Conservation (phyloP, 2,329 filamentous ascomycete species). For the Xylaria digitata region DNA sequence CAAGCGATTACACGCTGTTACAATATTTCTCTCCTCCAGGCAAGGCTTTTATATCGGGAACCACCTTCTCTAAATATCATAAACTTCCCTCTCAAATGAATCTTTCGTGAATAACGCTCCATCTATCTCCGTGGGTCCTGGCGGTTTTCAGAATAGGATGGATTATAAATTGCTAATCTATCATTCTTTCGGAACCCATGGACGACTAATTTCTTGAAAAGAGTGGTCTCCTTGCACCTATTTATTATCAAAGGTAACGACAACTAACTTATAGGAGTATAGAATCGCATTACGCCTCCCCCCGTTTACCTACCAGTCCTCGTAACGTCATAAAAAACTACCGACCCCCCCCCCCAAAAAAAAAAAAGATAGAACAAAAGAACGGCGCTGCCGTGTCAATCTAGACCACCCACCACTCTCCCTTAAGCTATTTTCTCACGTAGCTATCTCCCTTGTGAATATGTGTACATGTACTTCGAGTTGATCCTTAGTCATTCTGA, state of each 20-base stretch:
- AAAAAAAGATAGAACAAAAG: not conserved
- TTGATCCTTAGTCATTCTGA: not conserved
- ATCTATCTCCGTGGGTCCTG: no score
- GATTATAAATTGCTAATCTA: no score
- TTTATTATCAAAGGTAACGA: not conserved
- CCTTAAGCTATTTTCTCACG: not conserved
- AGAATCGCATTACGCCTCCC: not conserved
- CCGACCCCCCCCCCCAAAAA: no score
- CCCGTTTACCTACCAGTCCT: not conserved
- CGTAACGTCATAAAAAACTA: slow-evolving; percentile 6
- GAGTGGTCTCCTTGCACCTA: not conserved
- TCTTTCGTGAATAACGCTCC: not conserved
- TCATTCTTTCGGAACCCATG: not conserved
- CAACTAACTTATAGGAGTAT: not conserved
- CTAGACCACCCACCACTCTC: not conserved
- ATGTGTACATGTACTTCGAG: not conserved
- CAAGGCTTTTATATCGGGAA: no score
- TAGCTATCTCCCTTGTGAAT: not conserved
- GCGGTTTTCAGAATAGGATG: no score
- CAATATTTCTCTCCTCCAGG: not conserved
- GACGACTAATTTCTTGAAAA: not conserved
- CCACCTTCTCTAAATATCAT: no score
- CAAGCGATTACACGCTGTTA: not conserved
- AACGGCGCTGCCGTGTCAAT: not conserved
- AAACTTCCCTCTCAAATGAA: not conserved